Base-by-base conservation (phyloP, 2,329 filamentous ascomycete species). In the Stagonosporopsis vannaccii region DNA sequence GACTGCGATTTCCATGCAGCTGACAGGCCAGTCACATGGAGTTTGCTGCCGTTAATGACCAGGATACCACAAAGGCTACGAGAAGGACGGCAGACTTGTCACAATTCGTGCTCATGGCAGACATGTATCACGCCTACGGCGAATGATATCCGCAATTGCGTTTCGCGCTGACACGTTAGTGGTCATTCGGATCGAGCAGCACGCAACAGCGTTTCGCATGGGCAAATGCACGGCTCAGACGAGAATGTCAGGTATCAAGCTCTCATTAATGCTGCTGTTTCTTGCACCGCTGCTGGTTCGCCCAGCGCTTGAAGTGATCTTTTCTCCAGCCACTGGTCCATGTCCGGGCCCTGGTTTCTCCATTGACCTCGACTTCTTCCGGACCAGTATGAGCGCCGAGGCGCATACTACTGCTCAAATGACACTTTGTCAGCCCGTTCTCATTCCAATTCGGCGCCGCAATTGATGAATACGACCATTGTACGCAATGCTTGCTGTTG, bases 241-340 rank as follows among this genome's bases (percentile, higher is more conserved):
- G 30, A 32, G 13, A 15, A 15, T 32, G 11, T 7, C 30, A 7
- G 6, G 5, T 13, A 6, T 32, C 30, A 32, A 4, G n/a, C 9
- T 41, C 36, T 11, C 8, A 23, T 59, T 48, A 57, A 40, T 63
- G 56, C 39, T 65, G 63, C 44, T 61, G 61, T 12, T 33, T 59
- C 45, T 68, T 72, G 47, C 70, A 73, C 39, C 65, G 58, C 51
- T 74, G 67, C 36, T 69, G 65, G 8, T 60, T 61, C 7, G 68
- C 66, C 69, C 68, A 74, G 4, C 50, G 43, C 26, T 62, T 56
- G 33, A 74, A 73, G 28, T 58, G 62, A 2, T 65, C 63, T 44
- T 70, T 73, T 33, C 58, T 65, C 70, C 70, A 74, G 15, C 71
- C 71, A 37, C 71, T 74, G 51, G 57, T 66, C 70, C 69, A 73